Percentiles rank a stretch among this genome's conserved stretches.
phyloP scores from a whole-genome alignment of 805 yeast genomes.

The Saturnispora ahearnii region DNA sequence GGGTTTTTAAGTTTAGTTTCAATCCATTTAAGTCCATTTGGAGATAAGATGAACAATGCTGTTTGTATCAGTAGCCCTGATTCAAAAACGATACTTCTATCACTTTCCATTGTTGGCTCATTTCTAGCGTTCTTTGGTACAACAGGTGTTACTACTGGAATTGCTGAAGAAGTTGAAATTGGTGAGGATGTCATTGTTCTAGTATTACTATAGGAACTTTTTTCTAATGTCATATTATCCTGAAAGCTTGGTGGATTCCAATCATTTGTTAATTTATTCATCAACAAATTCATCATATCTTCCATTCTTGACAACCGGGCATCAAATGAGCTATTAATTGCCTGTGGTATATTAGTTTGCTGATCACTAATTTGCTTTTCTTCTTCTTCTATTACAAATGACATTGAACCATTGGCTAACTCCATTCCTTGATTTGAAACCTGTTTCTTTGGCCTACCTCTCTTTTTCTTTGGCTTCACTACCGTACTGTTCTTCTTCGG shows the following conservation, averaged over 20 bases:
- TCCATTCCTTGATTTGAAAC: not conserved
- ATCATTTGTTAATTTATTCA: constrained; percentile 5
- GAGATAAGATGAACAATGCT: constrained; percentile 33
- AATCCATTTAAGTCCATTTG: constrained; percentile 35
- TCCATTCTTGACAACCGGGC: constrained; percentile 29
- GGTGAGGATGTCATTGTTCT: not conserved
- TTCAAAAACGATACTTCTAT: not conserved
- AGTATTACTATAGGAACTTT: not conserved
- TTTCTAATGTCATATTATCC: not conserved
- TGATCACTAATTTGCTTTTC: not conserved
- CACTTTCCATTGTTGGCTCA: not conserved
- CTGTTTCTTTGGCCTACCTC: constrained; percentile 12
- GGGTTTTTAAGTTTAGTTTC: constrained; percentile 16
- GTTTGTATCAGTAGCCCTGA: constrained; percentile 18
- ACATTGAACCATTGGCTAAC: not conserved
- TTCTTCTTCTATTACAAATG: not conserved
- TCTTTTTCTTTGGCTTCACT: constrained; percentile 3
- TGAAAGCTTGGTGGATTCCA: not conserved
- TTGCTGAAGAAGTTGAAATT: not conserved
- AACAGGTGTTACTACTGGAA: not conserved
- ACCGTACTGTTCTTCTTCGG: not conserved
- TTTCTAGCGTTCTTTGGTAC: not conserved
- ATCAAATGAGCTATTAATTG: constrained; percentile 15
- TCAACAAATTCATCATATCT: constrained; percentile 23
- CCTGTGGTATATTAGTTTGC: not conserved